Base-by-base conservation (phyloP, 164 flowering plant species). In the Nymphaea thermarum region DNA sequence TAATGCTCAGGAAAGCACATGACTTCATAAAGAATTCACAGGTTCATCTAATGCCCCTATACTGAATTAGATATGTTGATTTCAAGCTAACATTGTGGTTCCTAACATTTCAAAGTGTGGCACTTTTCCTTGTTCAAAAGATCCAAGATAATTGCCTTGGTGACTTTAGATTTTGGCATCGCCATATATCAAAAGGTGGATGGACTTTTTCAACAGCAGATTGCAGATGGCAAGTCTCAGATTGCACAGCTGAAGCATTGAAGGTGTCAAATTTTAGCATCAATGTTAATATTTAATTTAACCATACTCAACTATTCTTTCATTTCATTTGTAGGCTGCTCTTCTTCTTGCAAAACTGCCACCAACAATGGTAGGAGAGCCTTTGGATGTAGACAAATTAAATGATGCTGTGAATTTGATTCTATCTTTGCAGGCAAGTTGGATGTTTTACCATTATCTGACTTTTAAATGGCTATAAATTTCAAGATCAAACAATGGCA, bases 171-270 rank as follows among this genome's bases (percentile, higher is more conserved):
- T 62, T 17, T 57, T 83, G 87, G 91, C 91, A 85, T 71, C 91
- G 94, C 16, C 93, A 93, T 71, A 89, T 86, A 65, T 88, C 91
- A 4, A 92, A 92, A 80, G 98, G 98, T 36, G 89, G 83, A 67
- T 92, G 98, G 98, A 84, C 96, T 15, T 92, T 92, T 71, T 90
- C 98, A 51, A 89, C 91, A 43, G 78, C 82, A 65, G 98, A 91
- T 74, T 83, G 87, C 65, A 87, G 94, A 47, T 91, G 96, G 98
- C 85, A 84, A 43, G 76, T 89, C 69, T 85, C 97, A 43, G 98
- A 93, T 63, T 89, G 97, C 77, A 86, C 97, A 0, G 86, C 94
- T 2, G 96, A 86, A 81, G 96, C 86, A 62, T 64, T 93, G 43
- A 89, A 84, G 78, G 98, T 93, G 71, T 66, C 10, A 61, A n/a